Evolutionary conservation across 495 filamentous ascomycete species (phyloP).

Genomic region (Lophiotrema nucula): DNA sequence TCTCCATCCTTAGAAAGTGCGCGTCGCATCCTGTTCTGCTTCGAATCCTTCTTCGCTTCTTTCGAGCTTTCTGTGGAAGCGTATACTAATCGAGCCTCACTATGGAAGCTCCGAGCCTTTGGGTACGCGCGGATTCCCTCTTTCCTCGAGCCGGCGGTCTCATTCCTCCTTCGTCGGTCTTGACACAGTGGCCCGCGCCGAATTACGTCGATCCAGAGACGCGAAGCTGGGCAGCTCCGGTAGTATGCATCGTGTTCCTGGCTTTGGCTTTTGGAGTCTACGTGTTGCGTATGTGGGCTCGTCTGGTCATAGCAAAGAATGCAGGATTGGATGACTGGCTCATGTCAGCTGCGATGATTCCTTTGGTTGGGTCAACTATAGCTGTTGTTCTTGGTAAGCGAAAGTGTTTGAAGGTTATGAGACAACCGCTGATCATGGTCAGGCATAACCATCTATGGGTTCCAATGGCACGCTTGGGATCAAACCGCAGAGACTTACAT

Average conservation of each 20-base stretch:
- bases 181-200: conserved; percentile 26
- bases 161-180: conserved; percentile 18
- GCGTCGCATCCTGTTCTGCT: background rate
- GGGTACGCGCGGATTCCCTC: background rate
- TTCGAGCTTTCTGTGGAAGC: conserved; percentile 2
- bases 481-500: conserved; percentile 7
- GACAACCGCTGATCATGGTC: background rate
- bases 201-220: conserved; percentile 31
- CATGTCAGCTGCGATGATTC: conserved; percentile 29
- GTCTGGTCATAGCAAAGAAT: conserved; percentile 23
- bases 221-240: conserved; percentile 23
- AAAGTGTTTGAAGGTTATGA: background rate
- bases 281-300: conserved; percentile 28
- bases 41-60: background rate
- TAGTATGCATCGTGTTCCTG: conserved; percentile 15
- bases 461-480: conserved; percentile 34
- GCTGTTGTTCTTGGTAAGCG: conserved; percentile 16
- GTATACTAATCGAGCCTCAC: background rate
- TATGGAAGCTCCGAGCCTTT: background rate
- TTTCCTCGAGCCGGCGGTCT: conserved; percentile 21
- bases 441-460: conserved; percentile 20
- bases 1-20: background rate
- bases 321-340: conserved; percentile 33
- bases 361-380: conserved; percentile 22
- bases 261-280: conserved; percentile 15